Base-by-base conservation (phyloP, 1,284 basidiomycete species). In the Melanopsichium pennsylvanicum region DNA sequence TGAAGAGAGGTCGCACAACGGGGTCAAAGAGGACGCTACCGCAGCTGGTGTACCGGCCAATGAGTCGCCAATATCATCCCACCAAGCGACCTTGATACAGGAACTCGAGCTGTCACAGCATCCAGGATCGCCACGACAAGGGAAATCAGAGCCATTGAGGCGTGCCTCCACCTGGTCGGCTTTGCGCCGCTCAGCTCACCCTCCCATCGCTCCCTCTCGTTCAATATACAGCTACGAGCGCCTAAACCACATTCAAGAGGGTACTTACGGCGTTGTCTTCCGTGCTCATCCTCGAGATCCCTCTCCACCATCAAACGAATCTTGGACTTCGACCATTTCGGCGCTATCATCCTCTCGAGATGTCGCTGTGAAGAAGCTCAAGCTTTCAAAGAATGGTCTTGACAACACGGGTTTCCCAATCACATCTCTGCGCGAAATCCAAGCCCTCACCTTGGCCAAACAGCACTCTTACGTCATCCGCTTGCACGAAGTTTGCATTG, bases 381-480 rank as follows among this genome's bases (percentile, higher is more conserved):
- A 99, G 83, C 87, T 99, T 59, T 94, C 97, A 68, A 92, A 97
- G 80, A 22, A 29, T 21, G 23, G 32, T 4, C 36, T 50, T 7
- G 94, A 97, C 84, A 95, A 93, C 81, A 89, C 94, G 64, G 96
- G 96, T 0, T 99, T 99, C 79, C 96, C 96, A 1, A 98, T 99
- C 71, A 99, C 96, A 3, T 92, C 92, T 15, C 82, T 99, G 71
- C 86, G 96, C 58, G 96, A 99, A 83, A 88, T 99, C 56, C 92
- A 93, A 81, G 90, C 96, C 13, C 86, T 99, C 54, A 93, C 96
- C 90, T 85, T 79, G 32, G 75, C 80, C 9, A 54, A 59, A 22
- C 13, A 13, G 0, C 95, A 98, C 81, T 91, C 96, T 74, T 93
- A 97, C 80, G 93, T 99, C 8, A 95, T 99, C 23, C 87, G 89